Base-by-base conservation (phyloP, 148 eudicot species). In the Rhododendron ferrugineum region DNA sequence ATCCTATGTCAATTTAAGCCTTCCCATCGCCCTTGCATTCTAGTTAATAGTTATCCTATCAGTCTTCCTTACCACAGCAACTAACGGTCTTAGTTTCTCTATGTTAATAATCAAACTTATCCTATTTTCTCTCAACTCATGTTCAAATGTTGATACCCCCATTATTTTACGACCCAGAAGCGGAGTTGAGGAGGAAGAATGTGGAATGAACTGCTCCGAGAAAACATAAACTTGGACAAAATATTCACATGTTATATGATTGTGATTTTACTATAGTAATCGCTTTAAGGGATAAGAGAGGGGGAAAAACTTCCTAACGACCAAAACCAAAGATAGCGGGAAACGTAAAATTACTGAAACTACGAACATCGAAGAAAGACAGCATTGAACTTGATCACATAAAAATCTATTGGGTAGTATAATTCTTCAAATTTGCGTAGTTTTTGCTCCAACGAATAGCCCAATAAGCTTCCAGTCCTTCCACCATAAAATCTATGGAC, bases 391-490 rank as follows among this genome's bases (percentile, higher is more conserved):
- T 68, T 68, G 74, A 68, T 68, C 74, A 28, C 36, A 26, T 26
- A 26, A n/a, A n/a, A 64, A 64, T 64, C 72, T 0, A n/a, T 64
- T 32, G 32, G 30, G n/a, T 23, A 20, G 32, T 64, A 64, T 64
- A 23, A 64, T 9, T 64, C 72, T 64, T 64, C 32, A 64, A 64
- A 23, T 9, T 64, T 64, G 32, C 0, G 14, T n/a, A n/a, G 30
- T n/a, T 64, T 64, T 64, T 64, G 26, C 11, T 64, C 72, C 10
- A 64, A n/a, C 32, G n/a, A 8, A 64, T 22, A 64, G 32, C 28
- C 72, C 72, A 64, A 64, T 64, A n/a, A 64, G 72, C 72, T 64
- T 26, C n/a, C n/a, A n/a, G n/a, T n/a, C n/a, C n/a, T n/a, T n/a
- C 72, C 72, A 64, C 1, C 30, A 64, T 10, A 23, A 64, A 64